Evolutionary conservation across 371 early-diverging fungal genomes (phyloP).

Genomic region (Rhizopus stolonifer): DNA sequence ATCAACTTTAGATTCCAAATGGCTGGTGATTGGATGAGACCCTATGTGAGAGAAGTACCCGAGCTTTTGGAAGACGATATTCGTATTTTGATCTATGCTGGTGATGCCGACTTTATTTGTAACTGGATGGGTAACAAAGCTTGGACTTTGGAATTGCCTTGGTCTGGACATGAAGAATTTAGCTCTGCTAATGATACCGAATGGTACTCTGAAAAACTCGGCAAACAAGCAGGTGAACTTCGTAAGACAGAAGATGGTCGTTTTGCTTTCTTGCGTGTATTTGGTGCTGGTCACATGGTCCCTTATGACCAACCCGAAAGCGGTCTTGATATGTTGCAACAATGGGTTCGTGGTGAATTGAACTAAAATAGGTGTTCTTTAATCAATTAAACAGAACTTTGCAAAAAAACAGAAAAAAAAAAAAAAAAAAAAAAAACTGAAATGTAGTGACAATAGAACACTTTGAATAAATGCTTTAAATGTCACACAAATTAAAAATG

Average conservation of each 20-base stretch:
- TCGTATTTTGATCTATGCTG: slow-evolving; percentile 86
- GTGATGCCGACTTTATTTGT: slow-evolving; percentile 84
- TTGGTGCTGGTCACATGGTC: slow-evolving; percentile 92
- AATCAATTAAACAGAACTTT: too few relatives aligned
- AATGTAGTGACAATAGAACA: too few relatives aligned
- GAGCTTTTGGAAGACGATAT: slow-evolving; percentile 78
- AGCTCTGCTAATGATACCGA: slow-evolving; percentile 57
- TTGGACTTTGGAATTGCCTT: slow-evolving; percentile 79
- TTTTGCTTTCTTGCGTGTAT: slow-evolving; percentile 85
- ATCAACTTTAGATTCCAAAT: slow-evolving; percentile 80
- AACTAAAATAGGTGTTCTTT: too few relatives aligned
- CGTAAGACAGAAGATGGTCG: slow-evolving; percentile 59
- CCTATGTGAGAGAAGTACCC: slow-evolving; percentile 75
- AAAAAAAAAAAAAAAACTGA: too few relatives aligned
- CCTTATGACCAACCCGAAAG: slow-evolving; percentile 63
- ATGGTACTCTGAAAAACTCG: slow-evolving; percentile 51
- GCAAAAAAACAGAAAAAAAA: too few relatives aligned
- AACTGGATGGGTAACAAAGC: slow-evolving; percentile 96
- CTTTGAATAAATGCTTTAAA: too few relatives aligned
- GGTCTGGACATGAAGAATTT: slow-evolving; percentile 77
- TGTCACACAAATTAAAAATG: too few relatives aligned
- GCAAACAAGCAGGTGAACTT: slow-evolving; percentile 74
- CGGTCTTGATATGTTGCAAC: slow-evolving; percentile 65
- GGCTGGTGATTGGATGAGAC: slow-evolving; percentile 90
- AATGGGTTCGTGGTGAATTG: slow-evolving; percentile 51